phyloP scores from a whole-genome alignment of 257 asterid genomes.

The Osmanthus fragrans region DNA sequence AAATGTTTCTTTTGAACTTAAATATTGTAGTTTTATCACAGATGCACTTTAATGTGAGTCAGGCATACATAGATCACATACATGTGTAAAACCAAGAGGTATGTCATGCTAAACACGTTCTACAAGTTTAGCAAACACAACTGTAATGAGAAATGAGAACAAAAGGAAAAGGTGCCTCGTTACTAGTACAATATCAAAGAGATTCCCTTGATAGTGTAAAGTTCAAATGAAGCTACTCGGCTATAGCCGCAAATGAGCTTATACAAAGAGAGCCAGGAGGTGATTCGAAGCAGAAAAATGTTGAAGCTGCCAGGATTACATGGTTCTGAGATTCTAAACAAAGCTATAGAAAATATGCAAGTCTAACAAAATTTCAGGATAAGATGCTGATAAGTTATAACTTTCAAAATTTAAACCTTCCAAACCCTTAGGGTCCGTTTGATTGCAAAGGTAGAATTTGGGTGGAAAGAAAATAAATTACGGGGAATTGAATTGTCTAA shows the following conservation, averaged over 20 bases:
- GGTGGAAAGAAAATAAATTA: too few relatives aligned
- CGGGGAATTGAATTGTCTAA: too few relatives aligned
- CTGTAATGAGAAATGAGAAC: not conserved
- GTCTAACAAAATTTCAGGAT: not conserved
- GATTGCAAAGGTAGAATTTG: too few relatives aligned
- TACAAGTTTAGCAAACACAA: slow-evolving; percentile 1
- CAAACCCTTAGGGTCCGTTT: not conserved
- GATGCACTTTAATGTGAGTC: slow-evolving; percentile 13
- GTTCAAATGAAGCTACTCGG: not conserved
- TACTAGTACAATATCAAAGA: not conserved
- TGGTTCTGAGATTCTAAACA: not conserved
- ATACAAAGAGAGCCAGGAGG: slow-evolving; percentile 1
- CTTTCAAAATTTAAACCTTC: not conserved
- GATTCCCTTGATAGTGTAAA: not conserved
- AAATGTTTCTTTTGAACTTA: slow-evolving; percentile 4
- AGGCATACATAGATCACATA: slow-evolving; percentile 1
- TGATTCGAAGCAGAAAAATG: not conserved
- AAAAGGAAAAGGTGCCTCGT: not conserved
- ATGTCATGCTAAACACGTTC: not conserved
- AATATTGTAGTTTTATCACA: not conserved
- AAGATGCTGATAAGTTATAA: not conserved
- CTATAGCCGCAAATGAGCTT: slow-evolving; percentile 2
- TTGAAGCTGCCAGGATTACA: not conserved
- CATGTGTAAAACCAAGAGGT: slow-evolving; percentile 30
- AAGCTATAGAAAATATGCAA: not conserved